Conservation (phyloP, 192 early-diverging fungal genomes). For the Coemansia sp. region DNA sequence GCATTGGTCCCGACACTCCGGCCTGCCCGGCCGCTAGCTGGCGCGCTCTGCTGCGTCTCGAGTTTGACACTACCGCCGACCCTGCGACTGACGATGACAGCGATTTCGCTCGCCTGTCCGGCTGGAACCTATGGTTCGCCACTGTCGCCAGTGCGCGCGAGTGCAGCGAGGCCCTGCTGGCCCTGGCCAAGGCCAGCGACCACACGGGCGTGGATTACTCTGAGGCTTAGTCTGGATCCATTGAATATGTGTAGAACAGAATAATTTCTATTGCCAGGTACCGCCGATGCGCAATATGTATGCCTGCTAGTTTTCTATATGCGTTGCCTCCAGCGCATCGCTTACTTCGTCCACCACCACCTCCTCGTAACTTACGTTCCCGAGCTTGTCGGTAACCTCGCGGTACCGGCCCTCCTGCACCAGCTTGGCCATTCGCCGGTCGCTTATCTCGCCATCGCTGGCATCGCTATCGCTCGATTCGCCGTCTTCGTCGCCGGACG, state of each 20-base stretch:
- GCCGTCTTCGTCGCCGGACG: background rate
- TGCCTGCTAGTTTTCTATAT: too few species aligned
- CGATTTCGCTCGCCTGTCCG: too few species aligned
- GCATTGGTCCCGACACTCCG: background rate
- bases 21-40: conserved; percentile 31
- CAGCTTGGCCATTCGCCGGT: conserved; percentile 22
- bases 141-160: conserved; percentile 33
- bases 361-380: conserved; percentile 33
- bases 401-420: conserved; percentile 31
- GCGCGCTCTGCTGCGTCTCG: conserved; percentile 37
- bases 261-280: too few species aligned
- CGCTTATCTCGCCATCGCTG: conserved; percentile 13
- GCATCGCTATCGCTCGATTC: background rate
- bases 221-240: background rate
- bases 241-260: background rate
- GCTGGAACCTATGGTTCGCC: conserved; percentile 41
- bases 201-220: conserved; percentile 5
- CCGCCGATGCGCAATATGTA: too few species aligned
- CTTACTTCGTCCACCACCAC: background rate
- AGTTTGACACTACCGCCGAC: conserved; percentile 17
- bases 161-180: conserved; percentile 32
- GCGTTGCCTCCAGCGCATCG: background rate
- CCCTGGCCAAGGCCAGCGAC: conserved; percentile 11
- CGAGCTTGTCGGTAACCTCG: conserved; percentile 27
- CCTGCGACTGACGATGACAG: background rate